phyloP scores from a whole-genome alignment of 306 rosid genomes.

The Benincasa hispida region DNA sequence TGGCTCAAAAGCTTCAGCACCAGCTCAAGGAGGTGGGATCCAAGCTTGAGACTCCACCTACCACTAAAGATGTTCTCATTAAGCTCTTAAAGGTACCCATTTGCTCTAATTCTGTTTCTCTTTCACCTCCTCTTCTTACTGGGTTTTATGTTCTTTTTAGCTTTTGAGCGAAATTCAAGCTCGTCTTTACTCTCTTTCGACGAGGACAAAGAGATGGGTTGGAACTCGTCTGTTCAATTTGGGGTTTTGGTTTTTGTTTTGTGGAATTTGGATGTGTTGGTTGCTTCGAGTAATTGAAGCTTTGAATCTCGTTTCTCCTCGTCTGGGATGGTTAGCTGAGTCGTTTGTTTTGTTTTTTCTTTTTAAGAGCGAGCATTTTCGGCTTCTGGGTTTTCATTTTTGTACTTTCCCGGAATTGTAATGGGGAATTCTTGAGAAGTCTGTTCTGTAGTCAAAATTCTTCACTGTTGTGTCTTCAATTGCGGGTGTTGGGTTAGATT shows the following conservation, averaged over 20 bases:
- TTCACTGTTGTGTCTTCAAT: neutral
- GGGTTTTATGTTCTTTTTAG: neutral
- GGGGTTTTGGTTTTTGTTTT: neutral
- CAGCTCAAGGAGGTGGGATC: conserved; percentile 97
- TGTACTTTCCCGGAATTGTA: neutral
- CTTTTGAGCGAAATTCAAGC: neutral
- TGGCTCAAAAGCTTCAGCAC: conserved; percentile 56
- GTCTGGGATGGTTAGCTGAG: neutral
- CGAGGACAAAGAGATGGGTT: neutral
- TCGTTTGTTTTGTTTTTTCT: neutral
- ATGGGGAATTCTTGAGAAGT: neutral
- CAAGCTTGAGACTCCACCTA: conserved; percentile 58
- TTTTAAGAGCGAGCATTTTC: neutral
- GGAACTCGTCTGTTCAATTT: neutral
- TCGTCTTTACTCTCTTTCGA: conserved; percentile 11
- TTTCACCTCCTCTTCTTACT: neutral
- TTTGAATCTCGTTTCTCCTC: neutral
- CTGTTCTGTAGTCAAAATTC: conserved; percentile 2
- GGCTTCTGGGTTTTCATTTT: neutral
- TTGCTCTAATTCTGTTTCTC: conserved; percentile 12
- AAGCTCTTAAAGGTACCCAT: conserved; percentile 70
- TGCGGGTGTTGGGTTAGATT: neutral
- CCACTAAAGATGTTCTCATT: conserved; percentile 74
- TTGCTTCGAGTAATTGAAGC: neutral
- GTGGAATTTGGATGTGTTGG: neutral